Base-by-base conservation (phyloP, 495 filamentous ascomycete species). In the Daldinia decipiens region DNA sequence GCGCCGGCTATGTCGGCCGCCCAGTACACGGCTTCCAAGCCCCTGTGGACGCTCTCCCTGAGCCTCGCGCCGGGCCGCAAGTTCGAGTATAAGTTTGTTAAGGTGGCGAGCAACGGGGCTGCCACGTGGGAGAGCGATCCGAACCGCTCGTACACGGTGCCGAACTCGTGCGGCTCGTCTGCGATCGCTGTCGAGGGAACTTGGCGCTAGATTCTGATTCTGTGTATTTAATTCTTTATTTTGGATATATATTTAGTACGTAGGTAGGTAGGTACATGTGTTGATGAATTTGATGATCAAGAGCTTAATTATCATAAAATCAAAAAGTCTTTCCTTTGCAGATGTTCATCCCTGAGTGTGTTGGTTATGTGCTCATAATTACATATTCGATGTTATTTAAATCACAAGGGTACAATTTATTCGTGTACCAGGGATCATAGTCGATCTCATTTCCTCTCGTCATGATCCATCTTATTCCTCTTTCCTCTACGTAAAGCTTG, bases 71-170 rank as follows among this genome's bases (percentile, higher is more conserved):
- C 83, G 0, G 87, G 87, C 3, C 78, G 76, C 15, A 71, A 60
- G 7, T 82, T 90, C 50, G 68, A 89, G 75, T 90, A 90, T 66
- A 90, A 90, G 76, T 91, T 84, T 62, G 84, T 90, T 59, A 83
- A 82, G 12, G 77, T 86, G 31, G 78, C 79, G 38, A 74, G 75
- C 9, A 77, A 82, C 69, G 86, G 87, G 1, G 70, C 74, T 0
- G 80, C 87, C 1, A 77, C 72, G 19, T 89, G 86, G 88, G 87
- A 89, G 74, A 83, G 81, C 55, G 84, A 86, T 69, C 81, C 84
- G 1, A 90, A 91, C 65, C 82, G 83, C 39, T 76, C 73, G 8
- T 87, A 82, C 64, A 85, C 84, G 0, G 84, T 89, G 19, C 82
- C 86, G 2, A 73, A 71, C 1, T 74, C 68, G 15, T 88, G 86